Evolutionary conservation across 1,284 basidiomycete species (phyloP).

Genomic region (Cryptococcus sp.): DNA sequence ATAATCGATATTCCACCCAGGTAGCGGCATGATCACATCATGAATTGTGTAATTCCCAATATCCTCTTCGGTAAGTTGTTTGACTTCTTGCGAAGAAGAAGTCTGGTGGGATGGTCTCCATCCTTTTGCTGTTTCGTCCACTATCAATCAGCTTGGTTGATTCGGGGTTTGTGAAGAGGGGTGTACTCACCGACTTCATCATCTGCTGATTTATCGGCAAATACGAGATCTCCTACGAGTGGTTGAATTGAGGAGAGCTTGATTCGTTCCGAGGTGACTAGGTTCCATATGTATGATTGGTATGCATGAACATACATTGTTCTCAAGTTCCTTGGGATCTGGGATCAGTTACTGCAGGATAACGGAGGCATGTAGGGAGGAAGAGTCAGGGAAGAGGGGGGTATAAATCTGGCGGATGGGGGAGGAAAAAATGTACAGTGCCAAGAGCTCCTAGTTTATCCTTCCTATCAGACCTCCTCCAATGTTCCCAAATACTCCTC

Average conservation of each 20-base stretch:
- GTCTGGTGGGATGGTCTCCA: constrained; percentile 16
- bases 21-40: constrained; percentile 92
- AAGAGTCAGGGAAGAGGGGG: neutral
- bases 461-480: constrained; percentile 73
- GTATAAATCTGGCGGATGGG: neutral
- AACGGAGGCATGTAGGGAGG: no score
- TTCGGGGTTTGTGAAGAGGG: neutral
- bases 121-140: neutral
- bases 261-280: constrained; percentile 87
- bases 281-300: constrained; percentile 98
- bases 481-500: constrained; percentile 83
- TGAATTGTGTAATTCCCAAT: constrained; percentile 75
- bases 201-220: constrained; percentile 50
- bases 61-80: constrained; percentile 70
- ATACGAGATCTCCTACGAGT: constrained; percentile 82
- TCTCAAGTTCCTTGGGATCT: constrained; percentile 93
- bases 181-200: constrained; percentile 46
- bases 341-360: neutral
- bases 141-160: neutral
- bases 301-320: constrained; percentile 99
- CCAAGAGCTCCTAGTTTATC: constrained; percentile 83
- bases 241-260: constrained; percentile 71
- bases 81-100: constrained; percentile 56
- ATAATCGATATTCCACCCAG: constrained; percentile 86
- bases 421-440: constrained; percentile 56